These are phyloP conservation scores for Escallonia rubra DNA, from an alignment of 129 eudicot genomes.

Conservation along the genomic window DNA sequence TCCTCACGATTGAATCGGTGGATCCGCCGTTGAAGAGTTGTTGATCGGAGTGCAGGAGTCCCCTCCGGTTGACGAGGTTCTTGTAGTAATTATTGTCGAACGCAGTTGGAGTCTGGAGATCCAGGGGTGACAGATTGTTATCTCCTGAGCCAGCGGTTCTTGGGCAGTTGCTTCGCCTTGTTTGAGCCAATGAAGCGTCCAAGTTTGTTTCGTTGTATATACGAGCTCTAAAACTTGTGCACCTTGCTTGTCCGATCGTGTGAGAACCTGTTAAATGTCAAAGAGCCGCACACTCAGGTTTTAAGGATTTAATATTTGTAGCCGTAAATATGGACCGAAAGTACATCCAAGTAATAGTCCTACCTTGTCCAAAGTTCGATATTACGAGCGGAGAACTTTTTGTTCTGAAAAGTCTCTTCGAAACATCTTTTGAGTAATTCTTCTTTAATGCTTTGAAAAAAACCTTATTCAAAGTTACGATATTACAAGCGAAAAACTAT, in stretches of 20 bases:
- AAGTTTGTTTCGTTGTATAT: slow-evolving; percentile 74
- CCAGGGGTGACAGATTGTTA: slow-evolving; percentile 46
- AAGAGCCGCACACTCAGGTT: background rate
- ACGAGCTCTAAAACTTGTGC: slow-evolving; percentile 65
- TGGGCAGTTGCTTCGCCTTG: slow-evolving; percentile 29
- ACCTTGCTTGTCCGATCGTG: slow-evolving; percentile 86
- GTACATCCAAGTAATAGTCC: no score
- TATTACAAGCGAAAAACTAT: no score
- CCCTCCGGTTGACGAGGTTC: slow-evolving; percentile 28
- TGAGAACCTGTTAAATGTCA: slow-evolving; percentile 44
- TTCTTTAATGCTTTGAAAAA: no score
- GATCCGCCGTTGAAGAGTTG: slow-evolving; percentile 44
- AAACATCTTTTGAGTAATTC: no score
- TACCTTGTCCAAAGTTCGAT: no score
- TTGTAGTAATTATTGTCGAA: slow-evolving; percentile 40
- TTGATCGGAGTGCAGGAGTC: slow-evolving; percentile 52
- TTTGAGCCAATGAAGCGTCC: slow-evolving; percentile 42
- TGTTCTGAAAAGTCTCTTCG: no score
- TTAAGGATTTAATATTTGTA: background rate
- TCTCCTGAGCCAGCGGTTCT: slow-evolving; percentile 22
- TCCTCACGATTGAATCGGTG: slow-evolving; percentile 28
- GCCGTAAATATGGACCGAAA: no score
- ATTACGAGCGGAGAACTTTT: no score
- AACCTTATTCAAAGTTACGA: no score
- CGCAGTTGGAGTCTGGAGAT: slow-evolving; percentile 27